These are phyloP conservation scores for Phaseolus lunatus DNA, from an alignment of 306 rosid species.

Conservation along the genomic window DNA sequence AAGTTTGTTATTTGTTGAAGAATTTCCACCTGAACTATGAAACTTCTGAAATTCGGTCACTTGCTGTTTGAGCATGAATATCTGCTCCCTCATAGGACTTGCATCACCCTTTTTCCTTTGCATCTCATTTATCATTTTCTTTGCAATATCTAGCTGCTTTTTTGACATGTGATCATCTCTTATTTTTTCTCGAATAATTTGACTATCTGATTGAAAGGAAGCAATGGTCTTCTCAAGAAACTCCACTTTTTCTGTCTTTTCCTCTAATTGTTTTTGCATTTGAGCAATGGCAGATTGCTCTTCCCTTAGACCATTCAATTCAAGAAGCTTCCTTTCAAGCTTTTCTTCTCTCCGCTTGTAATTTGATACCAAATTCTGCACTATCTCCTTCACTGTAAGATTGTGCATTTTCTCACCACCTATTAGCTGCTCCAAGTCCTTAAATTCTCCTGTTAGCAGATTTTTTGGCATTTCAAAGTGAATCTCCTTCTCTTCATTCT, in stretches of 20 bases:
- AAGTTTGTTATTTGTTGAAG: conserved; percentile 41
- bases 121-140: conserved; percentile 41
- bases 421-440: conserved; percentile 25
- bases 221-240: conserved; percentile 39
- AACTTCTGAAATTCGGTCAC: conserved; percentile 40
- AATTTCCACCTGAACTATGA: conserved; percentile 24
- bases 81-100: conserved; percentile 37
- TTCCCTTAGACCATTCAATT: conserved; percentile 47
- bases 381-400: conserved; percentile 35
- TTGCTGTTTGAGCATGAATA: conserved; percentile 44
- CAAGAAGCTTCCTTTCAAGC: conserved; percentile 51
- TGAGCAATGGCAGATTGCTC: conserved; percentile 44
- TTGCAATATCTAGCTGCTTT: conserved; percentile 50
- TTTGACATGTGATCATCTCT: conserved; percentile 38
- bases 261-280: conserved; percentile 38
- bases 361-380: conserved; percentile 41
- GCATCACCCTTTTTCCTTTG: conserved; percentile 39
- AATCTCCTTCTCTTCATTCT: conserved; percentile 42
- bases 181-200: conserved; percentile 48
- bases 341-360: conserved; percentile 48
- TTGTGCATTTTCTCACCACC: conserved; percentile 7
- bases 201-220: conserved; percentile 48
- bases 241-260: conserved; percentile 44
- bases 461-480: conserved; percentile 20
- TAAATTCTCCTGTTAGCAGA: background rate